Base-by-base conservation (phyloP, 495 filamentous ascomycete genomes). In the Sphaerosporella brunnea region DNA sequence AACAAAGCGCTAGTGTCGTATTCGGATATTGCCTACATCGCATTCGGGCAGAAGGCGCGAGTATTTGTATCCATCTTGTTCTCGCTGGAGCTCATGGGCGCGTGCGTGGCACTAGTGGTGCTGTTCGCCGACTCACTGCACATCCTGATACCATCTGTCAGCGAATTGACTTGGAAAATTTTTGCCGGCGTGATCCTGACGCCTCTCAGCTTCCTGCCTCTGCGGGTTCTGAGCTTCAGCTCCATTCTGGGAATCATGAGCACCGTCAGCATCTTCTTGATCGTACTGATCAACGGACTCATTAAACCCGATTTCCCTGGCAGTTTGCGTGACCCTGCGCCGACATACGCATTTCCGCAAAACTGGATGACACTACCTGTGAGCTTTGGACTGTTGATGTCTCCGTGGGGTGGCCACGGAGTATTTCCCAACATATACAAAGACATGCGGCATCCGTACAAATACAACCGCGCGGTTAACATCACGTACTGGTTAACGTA, bases 361-460 rank as follows among this genome's bases (percentile, higher is more conserved):
- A 81, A 86, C 56, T 97, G 90, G 90, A 68, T 75, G 36, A 92
- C 85, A 1, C 53, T 97, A 16, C 90, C 90, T n/a, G 66, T 95
- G 16, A 83, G 83, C 24, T 86, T 96, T 56, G 90, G 90, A n/a
- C 69, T 97, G 9, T 70, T 96, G 23, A 95, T 95, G 86, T 83
- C 86, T 20, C 86, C 88, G 1, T 97, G 86, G 85, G 90, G 90
- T 53, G 90, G 90, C 5, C 90, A 96, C 60, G 73, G 76, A 45
- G 90, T 97, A 23, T 94, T 97, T 59, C 90, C 90, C 1, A 93
- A 93, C 56, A 94, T 97, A 57, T 97, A 94, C 62, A 74, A 86
- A 43, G 90, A 97, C 65, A 97, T 97, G 90, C 72, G 90, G 51
- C 90, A 96, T 62, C 86, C 90, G 0, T 70, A 81, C 37, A 90